Base-by-base conservation (phyloP, 2,329 filamentous ascomycete species). In the Phialophora chinensis region DNA sequence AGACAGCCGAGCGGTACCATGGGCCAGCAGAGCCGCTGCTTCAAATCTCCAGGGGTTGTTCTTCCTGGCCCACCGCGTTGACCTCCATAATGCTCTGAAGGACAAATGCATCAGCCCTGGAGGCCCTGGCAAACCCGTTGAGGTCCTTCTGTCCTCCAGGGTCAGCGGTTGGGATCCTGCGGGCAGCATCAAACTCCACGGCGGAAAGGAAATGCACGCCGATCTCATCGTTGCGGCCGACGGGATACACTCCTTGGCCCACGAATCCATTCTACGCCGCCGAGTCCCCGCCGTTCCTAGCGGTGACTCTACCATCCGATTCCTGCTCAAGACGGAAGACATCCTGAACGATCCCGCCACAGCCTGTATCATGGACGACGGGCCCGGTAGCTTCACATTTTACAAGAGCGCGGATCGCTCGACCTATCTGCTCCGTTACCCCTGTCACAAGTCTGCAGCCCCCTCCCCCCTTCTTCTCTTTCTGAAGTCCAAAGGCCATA, bases 181-280 rank as follows among this genome's bases (percentile, higher is more conserved):
- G 53, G 74, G 73, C 8, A 69, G 58, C 2, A 63, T 77, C 20
- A 68, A 60, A 4, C 72, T 75, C 8, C 68, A 72, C 12, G 62
- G 77, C 66, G 75, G 76, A 4, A 68, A 52, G 7, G 71, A 66
- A 8, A 54, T 74, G 44, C 67, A 64, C 0, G 77, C 68, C 6
- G 78, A 81, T 69, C 68, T 80, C n/a, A 73, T 81, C n/a, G 68
- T 81, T 17, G 77, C 75, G 17, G 79, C 78, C 2, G 78, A 80
- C 71, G 79, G 78, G 1, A 74, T 80, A 10, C 75, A 78, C 44
- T 72, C 72, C 61, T 73, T 66, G 71, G 77, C 70, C 67, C 73
- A 71, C 3, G 70, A 69, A 49, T 67, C 72, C 5, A 54, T 54
- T 35, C 49, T 68, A 3, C 53, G 61, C 23, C 54, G n/a, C 33